phyloP scores from a whole-genome alignment of 139 green algal species.

The Edaphochlamys debaryana region DNA sequence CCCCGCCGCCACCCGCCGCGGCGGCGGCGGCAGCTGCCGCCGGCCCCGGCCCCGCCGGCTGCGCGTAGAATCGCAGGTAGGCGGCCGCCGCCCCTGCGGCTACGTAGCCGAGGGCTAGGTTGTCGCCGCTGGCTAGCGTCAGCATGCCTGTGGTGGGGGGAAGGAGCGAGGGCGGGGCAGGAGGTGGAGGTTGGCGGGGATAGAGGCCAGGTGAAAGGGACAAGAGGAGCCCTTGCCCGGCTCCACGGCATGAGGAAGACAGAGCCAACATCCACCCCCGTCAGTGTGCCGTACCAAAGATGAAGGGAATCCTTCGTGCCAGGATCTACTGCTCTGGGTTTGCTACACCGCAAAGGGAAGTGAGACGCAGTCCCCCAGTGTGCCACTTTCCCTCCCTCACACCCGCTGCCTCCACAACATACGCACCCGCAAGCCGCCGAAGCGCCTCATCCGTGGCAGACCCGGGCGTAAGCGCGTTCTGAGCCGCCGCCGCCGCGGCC shows the following conservation, averaged over 20 bases:
- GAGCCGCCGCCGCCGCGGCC: conserved; percentile 30
- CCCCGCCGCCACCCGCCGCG: not conserved
- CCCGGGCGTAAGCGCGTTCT: conserved; percentile 38
- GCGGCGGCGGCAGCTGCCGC: not conserved
- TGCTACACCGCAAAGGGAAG: no score
- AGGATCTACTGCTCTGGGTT: no score
- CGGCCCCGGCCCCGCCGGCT: not conserved
- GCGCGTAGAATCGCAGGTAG: conserved; percentile 54
- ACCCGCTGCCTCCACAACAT: no score
- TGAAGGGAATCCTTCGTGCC: no score
- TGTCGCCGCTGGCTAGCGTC: conserved; percentile 28
- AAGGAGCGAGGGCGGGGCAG: not conserved
- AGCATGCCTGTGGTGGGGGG: conserved; percentile 44
- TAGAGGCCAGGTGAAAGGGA: not conserved
- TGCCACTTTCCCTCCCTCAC: no score
- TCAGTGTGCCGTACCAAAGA: no score
- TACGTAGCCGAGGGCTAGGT: conserved; percentile 45
- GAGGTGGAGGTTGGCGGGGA: no score
- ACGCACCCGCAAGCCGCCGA: conserved; percentile 47
- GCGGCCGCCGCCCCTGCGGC: conserved; percentile 50
- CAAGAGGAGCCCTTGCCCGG: no score
- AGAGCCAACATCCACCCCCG: no score
- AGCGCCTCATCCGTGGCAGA: conserved; percentile 53
- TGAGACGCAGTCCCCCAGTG: no score
- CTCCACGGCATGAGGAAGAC: no score